Percentiles rank a stretch among this genome's conserved stretches.
Evolutionary conservation across 805 yeast genomes (phyloP).

Genomic region (Blastobotrys terrestris): DNA sequence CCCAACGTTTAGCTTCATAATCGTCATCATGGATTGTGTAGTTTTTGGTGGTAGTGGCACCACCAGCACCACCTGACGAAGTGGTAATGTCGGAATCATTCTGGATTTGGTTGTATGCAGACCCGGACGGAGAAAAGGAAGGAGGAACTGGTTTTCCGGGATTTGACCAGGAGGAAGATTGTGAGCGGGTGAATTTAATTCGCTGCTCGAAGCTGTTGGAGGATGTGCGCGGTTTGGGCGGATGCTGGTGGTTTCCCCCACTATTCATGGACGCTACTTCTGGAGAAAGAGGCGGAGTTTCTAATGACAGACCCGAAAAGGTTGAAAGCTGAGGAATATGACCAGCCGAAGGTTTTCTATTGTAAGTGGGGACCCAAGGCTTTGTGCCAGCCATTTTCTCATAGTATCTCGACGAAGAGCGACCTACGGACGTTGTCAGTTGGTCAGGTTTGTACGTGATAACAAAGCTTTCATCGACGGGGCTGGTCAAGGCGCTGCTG

Average conservation of each 20-base stretch:
- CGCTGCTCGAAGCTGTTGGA: not conserved
- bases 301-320: not conserved
- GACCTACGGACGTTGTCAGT: not conserved
- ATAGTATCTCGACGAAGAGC: conserved; percentile 5
- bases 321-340: conserved; percentile 1
- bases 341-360: not conserved
- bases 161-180: not conserved
- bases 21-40: not conserved
- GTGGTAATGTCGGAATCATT: not conserved
- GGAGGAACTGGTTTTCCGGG: not conserved
- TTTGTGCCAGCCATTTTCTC: conserved; percentile 4
- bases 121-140: not conserved
- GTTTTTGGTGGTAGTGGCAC: not conserved
- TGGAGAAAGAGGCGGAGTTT: conserved; percentile 3
- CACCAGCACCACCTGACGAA: not conserved
- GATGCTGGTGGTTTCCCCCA: not conserved
- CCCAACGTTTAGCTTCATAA: not conserved
- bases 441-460: conserved; percentile 3
- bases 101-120: not conserved
- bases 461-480: not conserved
- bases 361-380: conserved; percentile 6
- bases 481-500: not conserved
- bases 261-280: not conserved
- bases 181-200: not conserved
- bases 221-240: not conserved